Conservation (phyloP, 2,329 filamentous ascomycete genomes). For the Colletotrichum phormii region DNA sequence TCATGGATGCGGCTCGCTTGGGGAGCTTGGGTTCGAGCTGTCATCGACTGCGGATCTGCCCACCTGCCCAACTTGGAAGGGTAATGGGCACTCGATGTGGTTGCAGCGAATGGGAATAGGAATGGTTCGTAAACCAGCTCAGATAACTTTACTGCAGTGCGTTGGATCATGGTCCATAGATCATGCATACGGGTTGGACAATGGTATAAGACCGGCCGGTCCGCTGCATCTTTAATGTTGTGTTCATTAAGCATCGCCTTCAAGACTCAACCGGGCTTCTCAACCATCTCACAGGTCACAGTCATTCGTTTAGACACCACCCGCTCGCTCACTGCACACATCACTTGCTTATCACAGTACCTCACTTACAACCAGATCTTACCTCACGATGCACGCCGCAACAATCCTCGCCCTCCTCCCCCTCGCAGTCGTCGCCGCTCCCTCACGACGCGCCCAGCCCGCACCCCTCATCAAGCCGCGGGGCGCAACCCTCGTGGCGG, state of each 20-base stretch:
- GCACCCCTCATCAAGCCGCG: slow-evolving; percentile 49
- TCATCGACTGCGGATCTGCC: neutral
- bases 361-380: neutral
- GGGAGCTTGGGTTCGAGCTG: neutral
- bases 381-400: slow-evolving; percentile 26
- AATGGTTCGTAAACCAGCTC: neutral
- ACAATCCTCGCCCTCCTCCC: slow-evolving; percentile 32
- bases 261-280: neutral
- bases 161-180: neutral
- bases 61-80: neutral
- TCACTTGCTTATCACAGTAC: neutral
- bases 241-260: slow-evolving; percentile 7
- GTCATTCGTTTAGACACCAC: slow-evolving; percentile 17
- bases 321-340: neutral
- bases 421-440: slow-evolving; percentile 23
- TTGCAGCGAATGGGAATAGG: neutral
- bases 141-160: neutral
- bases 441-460: slow-evolving; percentile 44
- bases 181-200: neutral
- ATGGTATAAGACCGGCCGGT: slow-evolving; percentile 3
- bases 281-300: neutral
- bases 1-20: neutral
- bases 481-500: slow-evolving; percentile 45
- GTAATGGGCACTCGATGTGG: neutral
- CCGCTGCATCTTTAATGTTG: neutral